Evolutionary conservation across 2,329 filamentous ascomycete species (phyloP).

Genomic region (Cladosporium phlei): DNA sequence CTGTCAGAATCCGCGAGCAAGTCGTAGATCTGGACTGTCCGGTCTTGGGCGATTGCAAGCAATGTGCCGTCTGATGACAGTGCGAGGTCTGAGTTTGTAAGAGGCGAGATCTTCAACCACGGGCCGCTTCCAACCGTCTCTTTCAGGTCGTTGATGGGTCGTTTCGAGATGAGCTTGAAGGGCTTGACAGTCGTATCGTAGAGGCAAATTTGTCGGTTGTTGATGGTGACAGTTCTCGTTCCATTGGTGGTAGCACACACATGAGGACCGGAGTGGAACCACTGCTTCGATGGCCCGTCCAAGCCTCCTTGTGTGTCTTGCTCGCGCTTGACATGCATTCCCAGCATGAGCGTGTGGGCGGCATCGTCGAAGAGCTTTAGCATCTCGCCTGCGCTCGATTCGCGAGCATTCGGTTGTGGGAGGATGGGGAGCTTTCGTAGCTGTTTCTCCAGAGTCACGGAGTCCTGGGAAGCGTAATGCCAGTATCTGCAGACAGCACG

Average conservation of each 20-base stretch:
- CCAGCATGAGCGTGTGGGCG: slow-evolving; percentile 30
- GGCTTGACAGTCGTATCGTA: slow-evolving; percentile 25
- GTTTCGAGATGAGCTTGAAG: slow-evolving; percentile 19
- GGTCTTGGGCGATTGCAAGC: slow-evolving; percentile 32
- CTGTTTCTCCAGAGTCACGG: slow-evolving; percentile 27
- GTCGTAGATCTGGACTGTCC: slow-evolving; percentile 33
- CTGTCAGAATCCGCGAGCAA: slow-evolving; percentile 26
- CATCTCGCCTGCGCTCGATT: slow-evolving; percentile 20
- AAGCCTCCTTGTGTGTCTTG: slow-evolving; percentile 19
- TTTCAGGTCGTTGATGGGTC: slow-evolving; percentile 30
- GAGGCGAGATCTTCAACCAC: slow-evolving; percentile 29
- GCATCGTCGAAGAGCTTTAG: slow-evolving; percentile 27
- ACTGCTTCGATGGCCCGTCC: slow-evolving; percentile 16
- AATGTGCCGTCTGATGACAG: slow-evolving; percentile 29
- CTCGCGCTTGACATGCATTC: slow-evolving; percentile 22
- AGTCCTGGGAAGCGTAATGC: slow-evolving; percentile 29
- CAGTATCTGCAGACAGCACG: slow-evolving; percentile 32
- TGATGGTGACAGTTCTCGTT: slow-evolving; percentile 24
- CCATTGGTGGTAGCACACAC: slow-evolving; percentile 24
- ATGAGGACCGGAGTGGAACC: slow-evolving; percentile 19
- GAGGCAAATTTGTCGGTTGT: slow-evolving; percentile 27
- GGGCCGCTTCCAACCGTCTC: slow-evolving; percentile 30
- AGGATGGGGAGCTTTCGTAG: slow-evolving; percentile 29
- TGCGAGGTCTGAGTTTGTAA: slow-evolving; percentile 28
- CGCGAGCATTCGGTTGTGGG: slow-evolving; percentile 21